Base-by-base conservation (phyloP, 768 basidiomycete species). In the Bullera alba region DNA sequence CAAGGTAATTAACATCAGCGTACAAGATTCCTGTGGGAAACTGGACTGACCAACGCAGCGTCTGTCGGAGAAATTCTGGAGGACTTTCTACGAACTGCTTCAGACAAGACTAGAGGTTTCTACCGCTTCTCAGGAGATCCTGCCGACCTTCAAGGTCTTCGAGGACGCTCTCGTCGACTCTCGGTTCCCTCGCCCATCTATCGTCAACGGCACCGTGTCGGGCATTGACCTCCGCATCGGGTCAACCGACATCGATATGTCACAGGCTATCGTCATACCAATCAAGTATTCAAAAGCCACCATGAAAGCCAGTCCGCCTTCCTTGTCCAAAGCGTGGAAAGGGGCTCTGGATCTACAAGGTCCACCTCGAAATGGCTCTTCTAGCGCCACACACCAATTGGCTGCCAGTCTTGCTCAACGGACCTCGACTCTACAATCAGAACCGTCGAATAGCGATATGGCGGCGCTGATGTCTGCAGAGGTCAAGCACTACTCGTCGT, bases 201-300 rank as follows among this genome's bases (percentile, higher is more conserved):
- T 77, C 42, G 79, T 80, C 37, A 86, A 83, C 60, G 91, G 90
- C 0, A 72, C 78, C 0, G 76, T 86, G 0, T 72, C 78, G 64
- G 76, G 75, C n/a, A 84, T 79, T 30, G 77, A 80, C 3, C 76
- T 99, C 4, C 81, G 83, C 27, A 75, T 99, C 19, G 93, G 93
- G 1, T 87, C 91, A 57, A 74, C 79, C 7, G 81, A 83, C 4
- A 75, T 77, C 0, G 76, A 79, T 23, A 73, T 79, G 4, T 81
- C 81, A n/a, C 82, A 88, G 61, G 82, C 86, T 1, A 73, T 95
- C 30, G 82, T 83, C 61, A 78, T 96, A 49, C 70, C 74, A 8
- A 77, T 96, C 55, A 84, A 84, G 62, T 78, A 81, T 19, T 83
- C 81, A 57, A 96, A 96, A 73, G 84, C 83, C 46, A 91, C 88